Percentiles rank a stretch among this genome's conserved stretches.
phyloP scores from a whole-genome alignment of 768 basidiomycete species.

The Rossbeevera mucosa region DNA sequence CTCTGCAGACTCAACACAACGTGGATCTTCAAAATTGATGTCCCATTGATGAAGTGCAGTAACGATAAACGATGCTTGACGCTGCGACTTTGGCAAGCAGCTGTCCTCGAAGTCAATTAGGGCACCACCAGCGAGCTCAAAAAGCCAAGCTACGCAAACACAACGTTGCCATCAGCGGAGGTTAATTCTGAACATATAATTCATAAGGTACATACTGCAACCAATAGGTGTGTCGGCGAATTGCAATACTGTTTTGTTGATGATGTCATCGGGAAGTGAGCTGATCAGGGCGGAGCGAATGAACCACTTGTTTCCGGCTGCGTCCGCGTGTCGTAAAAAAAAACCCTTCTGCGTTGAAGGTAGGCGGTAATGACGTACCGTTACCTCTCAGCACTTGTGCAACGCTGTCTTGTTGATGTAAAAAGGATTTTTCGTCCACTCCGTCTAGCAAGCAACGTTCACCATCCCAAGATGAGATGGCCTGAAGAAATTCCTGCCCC shows the following conservation, averaged over 20 bases:
- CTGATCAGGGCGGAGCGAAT: constrained; percentile 81
- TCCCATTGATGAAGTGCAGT: constrained; percentile 94
- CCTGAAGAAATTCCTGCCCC: constrained; percentile 71
- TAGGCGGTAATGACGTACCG: constrained; percentile 40
- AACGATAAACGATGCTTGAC: constrained; percentile 79
- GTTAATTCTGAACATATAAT: neutral
- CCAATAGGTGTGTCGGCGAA: constrained; percentile 85
- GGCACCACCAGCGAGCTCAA: constrained; percentile 84
- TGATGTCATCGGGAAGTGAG: constrained; percentile 82
- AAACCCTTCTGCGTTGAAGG: neutral
- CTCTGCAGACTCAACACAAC: constrained; percentile 80
- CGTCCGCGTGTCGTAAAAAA: neutral
- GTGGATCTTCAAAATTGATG: constrained; percentile 71
- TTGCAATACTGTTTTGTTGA: constrained; percentile 75
- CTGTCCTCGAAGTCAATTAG: constrained; percentile 67
- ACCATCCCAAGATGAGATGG: constrained; percentile 88
- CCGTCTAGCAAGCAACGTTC: constrained; percentile 84
- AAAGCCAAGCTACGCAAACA: constrained; percentile 71
- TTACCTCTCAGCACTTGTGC: constrained; percentile 85
- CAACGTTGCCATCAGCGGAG: neutral
- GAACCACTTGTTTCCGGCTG: constrained; percentile 85
- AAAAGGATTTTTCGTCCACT: constrained; percentile 84
- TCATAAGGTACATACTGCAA: constrained; percentile 62
- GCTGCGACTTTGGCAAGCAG: constrained; percentile 72
- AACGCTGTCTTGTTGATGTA: constrained; percentile 88